Percentiles rank a stretch among this genome's conserved stretches.
Evolutionary conservation across 371 early-diverging fungal genomes (phyloP).

Genomic region (Zychaea mexicana): DNA sequence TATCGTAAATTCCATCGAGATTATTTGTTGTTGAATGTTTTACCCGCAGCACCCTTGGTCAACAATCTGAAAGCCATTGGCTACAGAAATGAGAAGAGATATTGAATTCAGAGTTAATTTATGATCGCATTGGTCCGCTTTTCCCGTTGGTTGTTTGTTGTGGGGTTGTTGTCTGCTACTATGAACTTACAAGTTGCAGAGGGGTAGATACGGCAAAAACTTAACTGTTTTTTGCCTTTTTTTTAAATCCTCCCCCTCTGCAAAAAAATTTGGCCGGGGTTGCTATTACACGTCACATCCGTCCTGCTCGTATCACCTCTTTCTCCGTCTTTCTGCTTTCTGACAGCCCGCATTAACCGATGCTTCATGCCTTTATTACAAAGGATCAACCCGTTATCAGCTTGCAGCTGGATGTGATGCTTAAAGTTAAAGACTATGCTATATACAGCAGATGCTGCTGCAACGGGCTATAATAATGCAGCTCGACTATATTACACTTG

Average conservation of each 20-base stretch:
- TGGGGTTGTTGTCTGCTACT: neutral
- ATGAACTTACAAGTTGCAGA: conserved; percentile 1
- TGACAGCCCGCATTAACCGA: too few species aligned
- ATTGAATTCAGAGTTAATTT: neutral
- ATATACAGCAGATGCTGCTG: too few species aligned
- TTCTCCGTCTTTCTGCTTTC: too few species aligned
- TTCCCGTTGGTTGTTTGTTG: neutral
- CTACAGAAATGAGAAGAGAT: neutral
- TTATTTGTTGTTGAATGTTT: too few species aligned
- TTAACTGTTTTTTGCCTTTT: neutral
- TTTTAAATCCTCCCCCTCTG: neutral
- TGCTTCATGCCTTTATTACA: too few species aligned
- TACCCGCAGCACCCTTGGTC: conserved; percentile 54
- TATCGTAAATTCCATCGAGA: neutral
- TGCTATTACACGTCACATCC: neutral
- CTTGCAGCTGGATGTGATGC: too few species aligned
- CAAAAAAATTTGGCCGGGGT: conserved; percentile 1
- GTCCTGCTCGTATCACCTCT: too few species aligned
- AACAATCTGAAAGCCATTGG: conserved; percentile 55
- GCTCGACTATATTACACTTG: too few species aligned
- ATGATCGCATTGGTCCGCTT: neutral
- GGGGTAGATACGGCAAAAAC: conserved; percentile 1
- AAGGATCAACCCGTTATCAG: too few species aligned
- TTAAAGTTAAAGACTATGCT: too few species aligned
- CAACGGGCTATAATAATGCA: too few species aligned